Conservation (phyloP, 116 monocot species). For the Zostera marina region DNA sequence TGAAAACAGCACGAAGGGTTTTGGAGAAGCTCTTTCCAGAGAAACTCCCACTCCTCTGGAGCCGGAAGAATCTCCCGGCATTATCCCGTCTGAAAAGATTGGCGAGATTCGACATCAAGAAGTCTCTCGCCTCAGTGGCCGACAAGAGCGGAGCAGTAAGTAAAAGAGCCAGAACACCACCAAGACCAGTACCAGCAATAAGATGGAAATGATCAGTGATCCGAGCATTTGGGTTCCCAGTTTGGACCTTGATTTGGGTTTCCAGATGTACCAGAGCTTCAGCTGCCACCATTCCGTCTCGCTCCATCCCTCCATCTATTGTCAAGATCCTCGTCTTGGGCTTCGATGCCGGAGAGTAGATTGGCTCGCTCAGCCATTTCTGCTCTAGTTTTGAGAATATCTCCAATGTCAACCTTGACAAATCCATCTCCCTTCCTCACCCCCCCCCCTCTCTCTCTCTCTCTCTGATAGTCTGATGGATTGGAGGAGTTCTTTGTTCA, state of each 20-base stretch:
- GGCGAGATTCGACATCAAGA: slow-evolving; percentile 5
- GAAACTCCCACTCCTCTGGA: slow-evolving; percentile 1
- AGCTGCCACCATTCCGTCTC: slow-evolving; percentile 16
- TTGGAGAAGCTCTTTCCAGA: slow-evolving; percentile 7
- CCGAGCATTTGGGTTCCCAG: slow-evolving; percentile 18
- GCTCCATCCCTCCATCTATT: slow-evolving; percentile 32
- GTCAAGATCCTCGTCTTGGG: slow-evolving; percentile 11
- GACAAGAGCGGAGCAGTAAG: slow-evolving; percentile 22
- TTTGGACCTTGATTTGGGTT: slow-evolving; percentile 6
- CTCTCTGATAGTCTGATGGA: no score
- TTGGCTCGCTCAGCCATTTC: neutral
- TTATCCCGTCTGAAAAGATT: slow-evolving; percentile 11
- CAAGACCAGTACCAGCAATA: slow-evolving; percentile 35
- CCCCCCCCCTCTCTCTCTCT: neutral
- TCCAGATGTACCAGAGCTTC: slow-evolving; percentile 5
- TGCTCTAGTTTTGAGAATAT: slow-evolving; percentile 2
- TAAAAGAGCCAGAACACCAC: slow-evolving; percentile 32
- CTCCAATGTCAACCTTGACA: slow-evolving; percentile 1
- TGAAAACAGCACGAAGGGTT: slow-evolving; percentile 2
- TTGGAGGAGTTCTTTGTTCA: no score
- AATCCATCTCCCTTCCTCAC: neutral
- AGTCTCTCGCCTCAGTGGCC: slow-evolving; percentile 11
- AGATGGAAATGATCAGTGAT: slow-evolving; percentile 38
- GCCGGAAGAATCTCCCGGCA: slow-evolving; percentile 1
- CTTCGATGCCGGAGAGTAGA: neutral